These are phyloP conservation scores for Hibiscus syriacus DNA, from an alignment of 345 rosid genomes.

Conservation along the genomic window DNA sequence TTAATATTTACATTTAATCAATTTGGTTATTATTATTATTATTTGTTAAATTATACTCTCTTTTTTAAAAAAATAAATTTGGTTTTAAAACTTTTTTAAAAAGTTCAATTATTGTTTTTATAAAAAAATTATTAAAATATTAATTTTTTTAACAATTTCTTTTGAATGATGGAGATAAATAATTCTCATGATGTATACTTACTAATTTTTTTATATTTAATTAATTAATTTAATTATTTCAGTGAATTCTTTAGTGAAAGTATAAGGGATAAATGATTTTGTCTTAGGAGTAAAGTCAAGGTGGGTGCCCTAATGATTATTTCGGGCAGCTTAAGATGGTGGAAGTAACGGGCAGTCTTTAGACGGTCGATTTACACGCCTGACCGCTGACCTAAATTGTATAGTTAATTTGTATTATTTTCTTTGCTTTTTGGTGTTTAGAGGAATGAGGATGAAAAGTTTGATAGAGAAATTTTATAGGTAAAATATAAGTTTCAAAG, in stretches of 20 bases:
- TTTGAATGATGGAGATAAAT: too few relatives aligned
- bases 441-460: slow-evolving; percentile 1
- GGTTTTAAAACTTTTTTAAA: too few relatives aligned
- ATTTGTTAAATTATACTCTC: too few relatives aligned
- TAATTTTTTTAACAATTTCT: slow-evolving; percentile 7
- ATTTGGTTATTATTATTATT: too few relatives aligned
- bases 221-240: neutral
- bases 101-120: too few relatives aligned
- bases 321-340: slow-evolving; percentile 31
- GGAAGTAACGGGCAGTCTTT: slow-evolving; percentile 34
- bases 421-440: neutral
- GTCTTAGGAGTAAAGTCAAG: slow-evolving; percentile 53
- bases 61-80: too few relatives aligned
- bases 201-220: neutral
- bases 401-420: neutral
- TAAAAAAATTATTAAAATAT: too few relatives aligned
- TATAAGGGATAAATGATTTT: slow-evolving; percentile 46
- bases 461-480: slow-evolving; percentile 10
- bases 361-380: slow-evolving; percentile 13
- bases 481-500: slow-evolving; percentile 27
- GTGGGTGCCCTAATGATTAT: slow-evolving; percentile 47
- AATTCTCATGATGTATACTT: too few relatives aligned
- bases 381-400: slow-evolving; percentile 34
- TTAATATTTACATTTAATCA: too few relatives aligned
- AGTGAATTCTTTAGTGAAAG: slow-evolving; percentile 14